phyloP scores from a whole-genome alignment of 495 filamentous ascomycete genomes.

The Durotheca rogersii region DNA sequence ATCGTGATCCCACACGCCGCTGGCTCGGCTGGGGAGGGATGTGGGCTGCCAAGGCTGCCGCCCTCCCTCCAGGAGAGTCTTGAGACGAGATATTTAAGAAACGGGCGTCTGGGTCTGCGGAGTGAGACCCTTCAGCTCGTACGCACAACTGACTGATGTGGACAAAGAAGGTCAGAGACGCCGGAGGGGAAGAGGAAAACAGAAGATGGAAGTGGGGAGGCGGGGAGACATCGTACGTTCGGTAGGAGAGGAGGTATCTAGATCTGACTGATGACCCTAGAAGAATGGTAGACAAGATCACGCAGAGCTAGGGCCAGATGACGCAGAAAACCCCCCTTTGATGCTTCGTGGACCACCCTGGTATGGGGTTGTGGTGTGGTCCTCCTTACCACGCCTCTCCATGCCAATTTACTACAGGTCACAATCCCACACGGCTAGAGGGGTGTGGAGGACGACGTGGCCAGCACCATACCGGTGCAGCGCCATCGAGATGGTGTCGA shows the following conservation, averaged over 20 bases:
- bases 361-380: conserved; percentile 11
- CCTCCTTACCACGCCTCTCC: too few relatives aligned
- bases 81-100: conserved; percentile 5
- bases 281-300: conserved; percentile 16
- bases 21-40: conserved; percentile 10
- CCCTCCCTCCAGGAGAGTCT: too few relatives aligned
- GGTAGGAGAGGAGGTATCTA: too few relatives aligned
- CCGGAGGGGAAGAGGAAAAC: too few relatives aligned
- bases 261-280: background rate
- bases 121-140: too few relatives aligned
- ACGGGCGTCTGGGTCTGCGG: too few relatives aligned
- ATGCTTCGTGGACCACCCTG: background rate
- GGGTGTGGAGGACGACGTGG: background rate
- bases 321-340: conserved; percentile 3
- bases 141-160: too few relatives aligned
- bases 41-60: conserved; percentile 16
- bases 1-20: background rate
- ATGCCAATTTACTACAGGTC: conserved; percentile 27
- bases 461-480: conserved; percentile 7
- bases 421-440: conserved; percentile 21
- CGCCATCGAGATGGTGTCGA: conserved; percentile 1
- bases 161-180: too few relatives aligned
- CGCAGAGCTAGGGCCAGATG: conserved; percentile 14
- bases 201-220: too few relatives aligned
- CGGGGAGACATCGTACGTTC: too few relatives aligned